Percentiles rank a stretch among this genome's conserved stretches.
Evolutionary conservation across 768 basidiomycete species (phyloP).

Genomic region (Suillus brevipes): DNA sequence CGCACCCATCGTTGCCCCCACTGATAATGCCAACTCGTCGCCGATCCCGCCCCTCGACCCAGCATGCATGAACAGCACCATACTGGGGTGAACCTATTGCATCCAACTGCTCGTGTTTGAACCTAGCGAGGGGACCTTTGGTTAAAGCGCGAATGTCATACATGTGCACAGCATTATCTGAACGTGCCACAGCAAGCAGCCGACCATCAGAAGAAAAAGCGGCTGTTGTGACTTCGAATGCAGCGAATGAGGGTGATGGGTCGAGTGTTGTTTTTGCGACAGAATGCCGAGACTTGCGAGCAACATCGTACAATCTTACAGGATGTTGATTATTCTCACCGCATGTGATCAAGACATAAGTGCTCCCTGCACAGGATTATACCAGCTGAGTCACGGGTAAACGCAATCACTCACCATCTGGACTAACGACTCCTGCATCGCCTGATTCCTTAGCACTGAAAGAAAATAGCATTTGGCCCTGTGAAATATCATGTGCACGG

Average conservation of each 20-base stretch:
- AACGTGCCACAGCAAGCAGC: constrained; percentile 59
- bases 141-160: constrained; percentile 61
- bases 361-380: constrained; percentile 14
- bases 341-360: constrained; percentile 34
- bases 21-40: constrained; percentile 52
- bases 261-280: constrained; percentile 35
- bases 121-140: constrained; percentile 47
- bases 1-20: constrained; percentile 69
- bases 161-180: constrained; percentile 57
- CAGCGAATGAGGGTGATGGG: constrained; percentile 13
- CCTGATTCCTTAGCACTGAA: constrained; percentile 54
- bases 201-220: constrained; percentile 61
- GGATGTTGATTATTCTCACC: constrained; percentile 28
- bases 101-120: constrained; percentile 45
- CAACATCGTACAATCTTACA: constrained; percentile 56
- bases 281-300: constrained; percentile 30
- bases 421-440: constrained; percentile 49
- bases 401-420: constrained; percentile 39
- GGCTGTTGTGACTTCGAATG: constrained; percentile 48
- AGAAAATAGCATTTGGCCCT: constrained; percentile 23
- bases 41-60: constrained; percentile 45
- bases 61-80: constrained; percentile 54
- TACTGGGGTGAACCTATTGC: constrained; percentile 33
- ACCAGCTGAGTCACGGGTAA: background rate
- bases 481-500: constrained; percentile 46